A percentile compares a stretch with the other conserved stretches of the same genome.
These are phyloP conservation scores for Fraxinus dipetala DNA, from an alignment of 305 asterid species.

Conservation along the genomic window DNA sequence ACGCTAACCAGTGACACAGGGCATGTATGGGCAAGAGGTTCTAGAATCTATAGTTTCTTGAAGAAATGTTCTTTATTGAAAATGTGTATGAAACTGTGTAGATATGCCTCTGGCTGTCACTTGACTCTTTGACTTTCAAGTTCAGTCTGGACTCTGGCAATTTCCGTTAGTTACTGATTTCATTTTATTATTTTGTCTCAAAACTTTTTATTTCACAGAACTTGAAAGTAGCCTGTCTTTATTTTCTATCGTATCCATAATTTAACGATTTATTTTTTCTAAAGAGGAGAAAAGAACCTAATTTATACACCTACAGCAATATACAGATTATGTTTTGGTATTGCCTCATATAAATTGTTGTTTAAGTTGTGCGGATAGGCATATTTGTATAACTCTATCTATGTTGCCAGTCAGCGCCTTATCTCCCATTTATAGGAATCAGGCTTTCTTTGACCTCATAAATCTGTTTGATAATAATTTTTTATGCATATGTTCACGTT, in stretches of 20 bases:
- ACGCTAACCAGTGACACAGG: background rate
- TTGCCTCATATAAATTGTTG: constrained; percentile 24
- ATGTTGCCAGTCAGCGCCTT: constrained; percentile 14
- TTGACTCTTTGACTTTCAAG: no score
- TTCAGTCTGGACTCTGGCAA: no score
- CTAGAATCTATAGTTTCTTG: background rate
- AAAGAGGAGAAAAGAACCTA: background rate
- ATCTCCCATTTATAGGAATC: no score
- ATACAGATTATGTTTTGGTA: background rate
- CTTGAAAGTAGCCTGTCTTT: background rate
- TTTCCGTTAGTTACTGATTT: background rate
- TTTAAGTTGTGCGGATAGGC: constrained; percentile 44
- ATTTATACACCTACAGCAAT: background rate
- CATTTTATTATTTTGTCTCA: background rate
- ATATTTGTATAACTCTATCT: constrained; percentile 20
- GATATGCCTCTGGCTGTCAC: no score
- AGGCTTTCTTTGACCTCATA: constrained; percentile 27
- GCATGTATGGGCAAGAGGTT: background rate
- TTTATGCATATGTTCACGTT: constrained; percentile 24
- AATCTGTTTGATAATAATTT: constrained; percentile 13
- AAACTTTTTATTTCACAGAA: background rate
- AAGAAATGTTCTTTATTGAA: background rate
- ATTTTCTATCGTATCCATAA: background rate
- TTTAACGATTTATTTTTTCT: background rate
- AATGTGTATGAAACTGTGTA: no score